A percentile compares a stretch with the other conserved stretches of the same genome.
Evolutionary conservation across 2,329 filamentous ascomycete genomes (phyloP).

Genomic region (Ophiostoma ips): DNA sequence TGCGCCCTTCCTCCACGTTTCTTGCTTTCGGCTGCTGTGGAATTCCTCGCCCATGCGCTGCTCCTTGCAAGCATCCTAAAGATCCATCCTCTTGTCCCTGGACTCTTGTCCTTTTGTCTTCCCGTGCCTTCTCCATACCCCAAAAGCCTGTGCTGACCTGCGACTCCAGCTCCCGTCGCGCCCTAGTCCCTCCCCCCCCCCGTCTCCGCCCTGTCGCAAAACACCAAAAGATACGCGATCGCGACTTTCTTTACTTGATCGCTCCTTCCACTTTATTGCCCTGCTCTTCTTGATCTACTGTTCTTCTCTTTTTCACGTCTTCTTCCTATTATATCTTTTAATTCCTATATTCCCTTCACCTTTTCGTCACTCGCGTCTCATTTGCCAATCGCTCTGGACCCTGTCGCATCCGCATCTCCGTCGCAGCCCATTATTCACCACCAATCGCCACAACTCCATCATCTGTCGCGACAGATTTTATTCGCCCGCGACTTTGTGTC

Average conservation of each 20-base stretch:
- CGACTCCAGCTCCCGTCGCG: neutral
- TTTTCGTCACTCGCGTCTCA: neutral
- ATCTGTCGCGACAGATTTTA: constrained; percentile 1
- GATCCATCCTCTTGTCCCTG: too few species aligned
- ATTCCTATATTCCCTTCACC: neutral
- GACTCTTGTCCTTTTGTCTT: neutral
- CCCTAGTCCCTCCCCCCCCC: too few species aligned
- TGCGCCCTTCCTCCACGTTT: neutral
- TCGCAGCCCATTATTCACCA: constrained; percentile 4
- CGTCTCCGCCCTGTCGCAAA: neutral
- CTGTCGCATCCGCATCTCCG: constrained; percentile 2
- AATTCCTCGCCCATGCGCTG: neutral
- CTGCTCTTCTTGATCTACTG: neutral
- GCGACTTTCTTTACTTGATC: neutral
- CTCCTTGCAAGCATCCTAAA: too few species aligned
- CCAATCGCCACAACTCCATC: neutral
- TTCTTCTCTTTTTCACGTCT: neutral
- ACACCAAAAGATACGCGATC: constrained; percentile 2
- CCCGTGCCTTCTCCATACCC: neutral
- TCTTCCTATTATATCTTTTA: neutral
- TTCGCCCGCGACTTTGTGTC: neutral
- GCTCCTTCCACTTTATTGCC: neutral
- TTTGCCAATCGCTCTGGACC: neutral
- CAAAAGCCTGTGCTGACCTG: neutral
- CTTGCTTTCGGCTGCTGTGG: neutral